phyloP scores from a whole-genome alignment of 176 grass and related monocot genomes.

The Avena sativa region DNA sequence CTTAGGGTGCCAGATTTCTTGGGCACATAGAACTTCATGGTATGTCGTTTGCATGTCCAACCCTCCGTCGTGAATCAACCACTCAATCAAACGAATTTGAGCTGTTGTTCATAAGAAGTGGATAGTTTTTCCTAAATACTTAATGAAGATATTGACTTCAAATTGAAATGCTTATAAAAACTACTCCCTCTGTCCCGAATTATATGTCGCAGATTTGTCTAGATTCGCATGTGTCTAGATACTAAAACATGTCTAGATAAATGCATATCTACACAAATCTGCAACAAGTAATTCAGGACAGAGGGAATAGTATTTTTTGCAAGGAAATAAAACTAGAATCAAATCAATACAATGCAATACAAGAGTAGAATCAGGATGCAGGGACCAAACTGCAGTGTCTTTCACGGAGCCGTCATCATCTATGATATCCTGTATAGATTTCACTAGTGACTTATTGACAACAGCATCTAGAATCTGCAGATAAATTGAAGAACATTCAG shows the following conservation, averaged over 20 bases:
- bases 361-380: conserved; percentile 27
- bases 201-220: no score
- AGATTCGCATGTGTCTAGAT: no score
- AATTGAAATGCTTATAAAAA: conserved; percentile 24
- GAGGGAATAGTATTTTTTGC: conserved; percentile 11
- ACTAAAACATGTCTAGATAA: no score
- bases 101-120: neutral
- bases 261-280: no score
- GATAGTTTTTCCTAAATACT: neutral
- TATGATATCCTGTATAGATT: conserved; percentile 65
- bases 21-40: conserved; percentile 20
- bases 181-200: no score
- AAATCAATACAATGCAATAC: conserved; percentile 34
- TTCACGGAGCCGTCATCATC: conserved; percentile 83
- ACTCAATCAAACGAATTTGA: neutral
- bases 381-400: conserved; percentile 70
- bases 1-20: conserved; percentile 26
- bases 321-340: conserved; percentile 12
- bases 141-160: conserved; percentile 16
- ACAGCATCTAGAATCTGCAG: conserved; percentile 64
- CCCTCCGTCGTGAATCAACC: neutral
- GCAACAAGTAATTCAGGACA: no score
- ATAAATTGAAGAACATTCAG: conserved; percentile 40
- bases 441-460: conserved; percentile 63
- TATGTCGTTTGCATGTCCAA: conserved; percentile 12